phyloP scores from a whole-genome alignment of 108 stramenopile genomes.

The Skeletonema marinoi region DNA sequence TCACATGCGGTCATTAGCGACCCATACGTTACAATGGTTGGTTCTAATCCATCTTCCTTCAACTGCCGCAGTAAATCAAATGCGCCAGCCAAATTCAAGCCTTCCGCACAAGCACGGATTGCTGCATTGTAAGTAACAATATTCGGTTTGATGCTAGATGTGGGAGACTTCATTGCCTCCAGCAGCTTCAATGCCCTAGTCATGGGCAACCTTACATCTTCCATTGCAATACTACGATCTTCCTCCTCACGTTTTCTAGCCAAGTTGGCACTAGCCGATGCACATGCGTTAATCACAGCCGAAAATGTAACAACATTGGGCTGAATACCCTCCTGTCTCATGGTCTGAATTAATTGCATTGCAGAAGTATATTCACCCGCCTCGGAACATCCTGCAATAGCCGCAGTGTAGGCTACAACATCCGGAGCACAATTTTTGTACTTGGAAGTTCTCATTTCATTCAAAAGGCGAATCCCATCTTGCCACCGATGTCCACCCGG shows the following conservation, averaged over 20 bases:
- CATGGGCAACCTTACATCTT: conserved; percentile 46
- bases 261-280: conserved; percentile 62
- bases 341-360: conserved; percentile 61
- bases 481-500: conserved; percentile 60
- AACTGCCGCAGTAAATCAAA: conserved; percentile 61
- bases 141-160: conserved; percentile 66
- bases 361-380: conserved; percentile 76
- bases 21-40: conserved; percentile 78
- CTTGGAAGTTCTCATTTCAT: conserved; percentile 45
- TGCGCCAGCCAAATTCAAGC: conserved; percentile 63
- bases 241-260: conserved; percentile 23
- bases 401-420: conserved; percentile 78
- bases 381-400: conserved; percentile 80
- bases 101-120: conserved; percentile 83
- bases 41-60: conserved; percentile 57
- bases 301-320: conserved; percentile 80
- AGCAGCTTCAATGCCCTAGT: conserved; percentile 69
- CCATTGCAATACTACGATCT: conserved; percentile 11
- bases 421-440: conserved; percentile 34
- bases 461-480: conserved; percentile 60
- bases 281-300: conserved; percentile 77
- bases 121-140: conserved; percentile 86
- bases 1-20: conserved; percentile 87
- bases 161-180: conserved; percentile 60
- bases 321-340: conserved; percentile 66